Base-by-base conservation (phyloP, 345 rosid genomes). In the Eucalyptus viminalis region DNA sequence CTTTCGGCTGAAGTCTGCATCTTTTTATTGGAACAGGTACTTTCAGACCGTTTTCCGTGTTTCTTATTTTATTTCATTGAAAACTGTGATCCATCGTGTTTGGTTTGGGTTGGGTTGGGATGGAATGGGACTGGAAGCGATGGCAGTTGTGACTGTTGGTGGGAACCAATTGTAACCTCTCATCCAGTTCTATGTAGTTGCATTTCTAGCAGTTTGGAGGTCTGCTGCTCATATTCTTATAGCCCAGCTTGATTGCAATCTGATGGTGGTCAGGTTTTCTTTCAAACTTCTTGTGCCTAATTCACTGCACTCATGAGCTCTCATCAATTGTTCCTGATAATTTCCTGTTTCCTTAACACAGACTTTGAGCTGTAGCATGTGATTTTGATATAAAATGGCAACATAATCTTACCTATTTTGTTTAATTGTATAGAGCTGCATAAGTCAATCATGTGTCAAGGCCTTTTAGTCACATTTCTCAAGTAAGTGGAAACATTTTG, bases 21-120 rank as follows among this genome's bases (percentile, higher is more conserved):
- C 91, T 88, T 91, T 90, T 87, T 91, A 91, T 62, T 45, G 50
- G 86, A 93, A 90, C 91, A 93, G 97, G 99, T 97, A 91, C 54
- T 47, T 89, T 88, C 87, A 10, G 4, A 67, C 76, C 49, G 14
- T 87, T 44, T 10, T 67, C 31, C 10, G 44, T 88, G 58, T 53
- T 44, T 45, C 22, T 80, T n/a, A 27, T 25, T 56, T 25, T 65
- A 89, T 11, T 11, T 11, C 21, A 11, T 7, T 9, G 1, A 6
- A 76, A 40, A 9, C 2, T 76, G 83, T 11, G 47, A 40, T 76
- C 5, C 4, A 5, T 76, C 1, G 14, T 76, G 83, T 76, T 40
- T 76, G 47, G 47, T 29, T 76, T 76, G 83, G 9, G 27, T 76
- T 76, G 83, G 15, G 45, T 11, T 34, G 45, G 83, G 24, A 9